These are phyloP conservation scores for Adansonia madagascariensis DNA, from an alignment of 441 rosid genomes.

Conservation along the genomic window DNA sequence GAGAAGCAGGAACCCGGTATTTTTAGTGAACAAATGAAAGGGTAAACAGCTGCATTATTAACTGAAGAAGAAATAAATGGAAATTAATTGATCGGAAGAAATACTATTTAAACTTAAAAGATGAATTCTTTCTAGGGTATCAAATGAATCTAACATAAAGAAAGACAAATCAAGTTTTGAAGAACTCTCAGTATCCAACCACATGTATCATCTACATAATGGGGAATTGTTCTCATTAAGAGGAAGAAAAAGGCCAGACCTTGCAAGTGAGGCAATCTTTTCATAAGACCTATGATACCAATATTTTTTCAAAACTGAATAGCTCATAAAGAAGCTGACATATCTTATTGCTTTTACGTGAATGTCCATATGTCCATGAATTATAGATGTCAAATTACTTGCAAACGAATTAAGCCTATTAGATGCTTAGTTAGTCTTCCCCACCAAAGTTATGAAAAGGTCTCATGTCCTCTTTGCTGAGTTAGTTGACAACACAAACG, in stretches of 20 bases:
- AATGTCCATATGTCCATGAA: neutral
- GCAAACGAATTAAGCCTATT: neutral
- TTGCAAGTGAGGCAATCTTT: neutral
- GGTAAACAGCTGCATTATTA: neutral
- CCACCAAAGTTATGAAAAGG: neutral
- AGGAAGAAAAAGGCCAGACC: neutral
- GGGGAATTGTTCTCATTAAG: neutral
- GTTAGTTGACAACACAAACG: neutral
- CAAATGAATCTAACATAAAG: neutral
- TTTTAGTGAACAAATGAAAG: neutral
- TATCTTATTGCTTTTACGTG: neutral
- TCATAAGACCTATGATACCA: neutral
- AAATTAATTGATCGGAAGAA: neutral
- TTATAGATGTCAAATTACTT: neutral
- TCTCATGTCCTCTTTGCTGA: neutral
- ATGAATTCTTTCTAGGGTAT: neutral
- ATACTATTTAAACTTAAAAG: neutral
- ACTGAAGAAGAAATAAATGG: slow-evolving; percentile 3
- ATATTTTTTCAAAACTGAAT: slow-evolving; percentile 1
- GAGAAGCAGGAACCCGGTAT: slow-evolving; percentile 18
- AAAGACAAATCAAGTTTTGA: slow-evolving; percentile 1
- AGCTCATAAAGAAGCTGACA: neutral
- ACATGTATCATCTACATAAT: neutral
- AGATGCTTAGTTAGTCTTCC: slow-evolving; percentile 3
- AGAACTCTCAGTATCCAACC: slow-evolving; percentile 10